Conservation (phyloP, 139 green algal genomes). For the Trebouxia sp. region DNA sequence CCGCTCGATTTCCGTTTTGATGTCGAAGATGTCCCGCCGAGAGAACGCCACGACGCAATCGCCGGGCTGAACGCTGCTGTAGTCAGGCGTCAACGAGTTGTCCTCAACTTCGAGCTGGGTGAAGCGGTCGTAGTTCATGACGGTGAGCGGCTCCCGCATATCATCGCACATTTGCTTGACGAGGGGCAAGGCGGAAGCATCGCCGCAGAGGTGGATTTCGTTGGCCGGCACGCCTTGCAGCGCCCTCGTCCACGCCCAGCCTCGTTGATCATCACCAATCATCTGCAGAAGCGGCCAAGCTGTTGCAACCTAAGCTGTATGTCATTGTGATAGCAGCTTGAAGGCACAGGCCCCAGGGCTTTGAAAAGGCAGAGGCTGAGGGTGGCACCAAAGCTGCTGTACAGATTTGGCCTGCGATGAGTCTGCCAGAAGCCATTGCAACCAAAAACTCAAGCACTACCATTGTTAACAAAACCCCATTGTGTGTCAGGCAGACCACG, state of each 20-base stretch:
- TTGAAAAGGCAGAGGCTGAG: too few species aligned
- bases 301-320: too few species aligned
- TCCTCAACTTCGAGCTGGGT: constrained; percentile 62
- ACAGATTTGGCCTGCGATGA: too few species aligned
- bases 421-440: too few species aligned
- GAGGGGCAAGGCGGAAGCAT: constrained; percentile 78
- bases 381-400: too few species aligned
- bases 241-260: constrained; percentile 94
- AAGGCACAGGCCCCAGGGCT: too few species aligned
- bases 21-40: constrained; percentile 74
- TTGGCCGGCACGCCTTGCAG: constrained; percentile 81
- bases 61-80: constrained; percentile 65
- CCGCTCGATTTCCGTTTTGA: constrained; percentile 64
- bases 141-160: constrained; percentile 70
- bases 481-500: too few species aligned
- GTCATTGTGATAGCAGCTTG: too few species aligned
- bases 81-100: constrained; percentile 28
- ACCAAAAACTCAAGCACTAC: too few species aligned
- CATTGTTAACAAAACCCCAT: too few species aligned
- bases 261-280: constrained; percentile 81
- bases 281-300: constrained; percentile 56
- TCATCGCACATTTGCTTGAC: constrained; percentile 60
- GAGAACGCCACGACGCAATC: constrained; percentile 96
- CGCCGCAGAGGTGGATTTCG: constrained; percentile 95
- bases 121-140: constrained; percentile 73